Base-by-base conservation (phyloP, 805 yeast species). In the Schwanniomyces occidentalis region DNA sequence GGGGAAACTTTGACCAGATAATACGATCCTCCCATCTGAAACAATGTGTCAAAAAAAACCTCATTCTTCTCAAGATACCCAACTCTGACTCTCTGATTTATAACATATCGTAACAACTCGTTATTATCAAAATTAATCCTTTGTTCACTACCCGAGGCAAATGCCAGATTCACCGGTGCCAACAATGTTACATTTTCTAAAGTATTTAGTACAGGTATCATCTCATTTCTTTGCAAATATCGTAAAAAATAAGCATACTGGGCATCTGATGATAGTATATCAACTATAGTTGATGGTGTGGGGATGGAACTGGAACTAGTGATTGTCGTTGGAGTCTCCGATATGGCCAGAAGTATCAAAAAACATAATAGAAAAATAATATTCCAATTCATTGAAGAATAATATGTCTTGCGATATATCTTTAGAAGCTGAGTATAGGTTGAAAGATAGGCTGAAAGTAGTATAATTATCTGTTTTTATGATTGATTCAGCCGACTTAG, bases 141-240 rank as follows among this genome's bases (percentile, higher is more conserved):
- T n/a, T 24, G 26, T 3, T 32, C 30, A 12, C 29, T 19, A 12
- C n/a, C 8, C 14, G n/a, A 14, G 6, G 37, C 66, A 55, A 84
- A 85, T 1, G 95, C 95, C 45, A 82, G 79, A 52, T 87, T 87
- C 8, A 82, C 72, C 0, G 95, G 95, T 1, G 95, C 95, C 25
- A 84, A 53, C n/a, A 87, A 58, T 0, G 95, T 85, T 38, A 82
- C 75, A 52, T 85, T 82, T 16, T 63, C 61, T 40, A 82, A 54
- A 14, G 61, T 61, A 50, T 85, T 86, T 20, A 87, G 54, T 25
- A 60, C 55, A 2, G 88, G 88, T 1, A 87, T 65, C 32, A 81
- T 57, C 9, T 81, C 89, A 33, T 70, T 67, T 34, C 73, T 58
- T 51, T 86, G 95, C 2, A 87, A 42, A 14, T 75, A 58, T 33